Evolutionary conservation across 371 early-diverging fungal species (phyloP), one percentile per base, ranked within the genome.

Genomic region (Circinella umbellata): DNA sequence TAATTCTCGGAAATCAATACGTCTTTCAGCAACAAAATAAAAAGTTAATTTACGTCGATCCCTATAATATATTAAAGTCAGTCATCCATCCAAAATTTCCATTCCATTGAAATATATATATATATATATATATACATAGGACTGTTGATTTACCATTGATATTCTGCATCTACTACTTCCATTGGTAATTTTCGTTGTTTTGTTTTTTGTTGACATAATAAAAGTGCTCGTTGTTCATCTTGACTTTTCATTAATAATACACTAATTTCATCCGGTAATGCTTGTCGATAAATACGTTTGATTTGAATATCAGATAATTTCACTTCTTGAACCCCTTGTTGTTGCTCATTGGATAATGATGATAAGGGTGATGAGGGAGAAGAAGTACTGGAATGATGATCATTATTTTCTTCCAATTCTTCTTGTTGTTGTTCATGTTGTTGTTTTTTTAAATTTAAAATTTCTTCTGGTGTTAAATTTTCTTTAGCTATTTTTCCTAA

Each of bases 1-100:
- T 57, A 99, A 86, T 73, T 99, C 99, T 66, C 99, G 89, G 81
- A 99, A 99, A 80, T 99, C 99, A 69, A 99, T 94, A 59, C 99
- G 89, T 63, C 92, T 89, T 62, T 95, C 95, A 34, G 97, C 94
- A 11, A 90, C 88, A 78, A 96, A 98, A 77, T 94, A 97, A 74
- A 97, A 97, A 1, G 97, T 98, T 67, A 98, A 84, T 87, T 97
- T 97, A 74, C 95, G 93, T 18, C 97, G 90, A 78, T 98, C 98
- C 93, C 92, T 92, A 55, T 20, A 42, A n/a, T 51, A 5, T 15
- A 51, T 42, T 39, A 4, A 42, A 42, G 1, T 42, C 3, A 42
- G 42, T 11, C 42, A 6, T 42, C 51, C 14, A 4, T 51, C n/a
- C n/a, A n/a, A n/a, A n/a, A n/a, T n/a, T n/a, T 51, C 3, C 51